Percentiles rank a stretch among this genome's conserved stretches.
Evolutionary conservation across 768 basidiomycete genomes (phyloP).

Genomic region (Collybia sordida): DNA sequence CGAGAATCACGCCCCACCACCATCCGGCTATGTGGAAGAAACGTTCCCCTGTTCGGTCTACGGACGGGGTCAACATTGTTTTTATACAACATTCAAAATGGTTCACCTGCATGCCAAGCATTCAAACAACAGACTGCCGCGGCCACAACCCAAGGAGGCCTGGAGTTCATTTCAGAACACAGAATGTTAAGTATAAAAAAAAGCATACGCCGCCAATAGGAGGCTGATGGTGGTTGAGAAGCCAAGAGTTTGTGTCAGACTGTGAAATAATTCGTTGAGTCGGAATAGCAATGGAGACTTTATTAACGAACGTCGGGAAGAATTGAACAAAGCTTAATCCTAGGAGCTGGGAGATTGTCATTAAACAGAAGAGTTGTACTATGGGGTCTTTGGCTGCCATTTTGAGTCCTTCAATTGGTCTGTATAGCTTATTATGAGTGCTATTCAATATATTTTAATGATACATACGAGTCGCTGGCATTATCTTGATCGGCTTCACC

Average conservation of each 20-base stretch:
- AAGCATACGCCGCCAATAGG: conserved; percentile 57
- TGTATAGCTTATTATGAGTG: conserved; percentile 14
- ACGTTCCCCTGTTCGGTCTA: conserved; percentile 60
- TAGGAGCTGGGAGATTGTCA: conserved; percentile 48
- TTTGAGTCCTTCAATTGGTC: conserved; percentile 50
- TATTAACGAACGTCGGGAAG: conserved; percentile 45
- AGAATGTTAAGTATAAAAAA: not conserved
- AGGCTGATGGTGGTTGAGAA: conserved; percentile 58
- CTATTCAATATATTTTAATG: not conserved
- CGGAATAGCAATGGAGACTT: not conserved
- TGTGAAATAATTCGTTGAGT: conserved; percentile 15
- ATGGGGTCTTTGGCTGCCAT: conserved; percentile 58
- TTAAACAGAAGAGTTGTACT: conserved; percentile 52
- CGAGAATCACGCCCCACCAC: conserved; percentile 64
- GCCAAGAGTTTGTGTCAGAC: conserved; percentile 59
- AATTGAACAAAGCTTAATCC: conserved; percentile 63
- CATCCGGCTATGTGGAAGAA: conserved; percentile 58
- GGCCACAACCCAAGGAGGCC: conserved; percentile 65
- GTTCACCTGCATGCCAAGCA: conserved; percentile 51
- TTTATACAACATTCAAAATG: not conserved
- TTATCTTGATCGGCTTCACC: conserved; percentile 67
- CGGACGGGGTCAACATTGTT: not conserved
- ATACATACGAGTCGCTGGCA: conserved; percentile 53
- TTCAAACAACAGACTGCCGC: conserved; percentile 47
- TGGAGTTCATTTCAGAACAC: conserved; percentile 16